Evolutionary conservation across 2,329 filamentous ascomycete species (phyloP).

Genomic region (Tolypocladium tundrense): DNA sequence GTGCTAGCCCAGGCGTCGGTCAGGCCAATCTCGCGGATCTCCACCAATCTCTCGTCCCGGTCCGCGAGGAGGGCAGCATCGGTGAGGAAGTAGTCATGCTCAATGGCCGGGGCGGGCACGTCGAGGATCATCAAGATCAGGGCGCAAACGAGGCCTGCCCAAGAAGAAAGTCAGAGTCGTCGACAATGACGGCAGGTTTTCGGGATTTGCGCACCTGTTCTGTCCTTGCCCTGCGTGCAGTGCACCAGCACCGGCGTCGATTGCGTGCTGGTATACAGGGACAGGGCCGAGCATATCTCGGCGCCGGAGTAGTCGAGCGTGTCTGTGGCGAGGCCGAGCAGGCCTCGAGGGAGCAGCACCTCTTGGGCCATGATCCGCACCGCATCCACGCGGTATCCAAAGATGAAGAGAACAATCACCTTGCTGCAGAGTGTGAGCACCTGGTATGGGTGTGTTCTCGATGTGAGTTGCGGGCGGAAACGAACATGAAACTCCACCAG

Average conservation of each 20-base stretch:
- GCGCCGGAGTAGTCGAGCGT: constrained; percentile 57
- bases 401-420: constrained; percentile 49
- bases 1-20: constrained; percentile 63
- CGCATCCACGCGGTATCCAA: constrained; percentile 59
- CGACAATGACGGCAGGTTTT: not conserved
- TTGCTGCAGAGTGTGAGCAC: constrained; percentile 12
- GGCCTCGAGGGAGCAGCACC: constrained; percentile 62
- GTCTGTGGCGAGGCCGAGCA: constrained; percentile 59
- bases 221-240: constrained; percentile 85
- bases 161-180: constrained; percentile 18
- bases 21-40: constrained; percentile 62
- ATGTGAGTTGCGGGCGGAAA: not conserved
- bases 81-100: constrained; percentile 62
- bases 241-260: constrained; percentile 62
- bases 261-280: constrained; percentile 15
- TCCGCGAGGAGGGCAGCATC: constrained; percentile 49
- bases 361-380: constrained; percentile 59
- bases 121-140: constrained; percentile 56
- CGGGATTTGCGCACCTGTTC: constrained; percentile 26
- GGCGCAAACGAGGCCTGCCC: constrained; percentile 56
- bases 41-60: constrained; percentile 50
- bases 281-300: constrained; percentile 40
- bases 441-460: too few species aligned
- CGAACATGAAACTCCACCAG: constrained; percentile 55
- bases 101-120: constrained; percentile 48